These are phyloP conservation scores for Colletotrichum chlorophyti DNA, from an alignment of 2,329 filamentous ascomycete species.

Conservation along the genomic window DNA sequence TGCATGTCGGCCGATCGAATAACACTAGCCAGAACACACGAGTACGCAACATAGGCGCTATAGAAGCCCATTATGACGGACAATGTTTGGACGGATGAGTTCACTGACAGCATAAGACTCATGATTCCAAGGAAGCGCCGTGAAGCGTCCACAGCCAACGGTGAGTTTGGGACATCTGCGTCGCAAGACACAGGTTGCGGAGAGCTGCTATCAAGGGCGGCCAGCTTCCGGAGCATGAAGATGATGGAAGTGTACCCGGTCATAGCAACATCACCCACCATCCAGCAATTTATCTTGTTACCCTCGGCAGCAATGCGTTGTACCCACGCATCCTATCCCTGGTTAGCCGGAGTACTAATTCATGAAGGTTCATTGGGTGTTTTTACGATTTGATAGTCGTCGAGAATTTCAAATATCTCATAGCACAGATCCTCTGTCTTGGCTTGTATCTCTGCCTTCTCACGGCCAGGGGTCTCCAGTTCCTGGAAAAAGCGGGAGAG, in stretches of 20 bases:
- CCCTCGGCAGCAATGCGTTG: slow-evolving; percentile 28
- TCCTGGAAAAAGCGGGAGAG: slow-evolving; percentile 37
- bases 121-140: slow-evolving; percentile 33
- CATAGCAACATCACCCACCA: slow-evolving; percentile 36
- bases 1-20: slow-evolving; percentile 30
- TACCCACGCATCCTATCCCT: slow-evolving; percentile 34
- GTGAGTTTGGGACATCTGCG: slow-evolving; percentile 37
- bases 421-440: slow-evolving; percentile 37
- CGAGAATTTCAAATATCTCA: slow-evolving; percentile 35
- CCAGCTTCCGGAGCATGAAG: slow-evolving; percentile 39
- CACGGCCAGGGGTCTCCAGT: slow-evolving; percentile 1
- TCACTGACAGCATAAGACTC: slow-evolving; percentile 29
- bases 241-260: slow-evolving; percentile 39
- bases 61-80: slow-evolving; percentile 36
- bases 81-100: slow-evolving; percentile 34
- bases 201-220: slow-evolving; percentile 33
- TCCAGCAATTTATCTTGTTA: slow-evolving; percentile 33
- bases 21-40: slow-evolving; percentile 35
- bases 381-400: slow-evolving; percentile 38
- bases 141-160: slow-evolving; percentile 35
- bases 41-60: slow-evolving; percentile 36
- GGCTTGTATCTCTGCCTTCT: slow-evolving; percentile 31
- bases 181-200: slow-evolving; percentile 35
- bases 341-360: no score
- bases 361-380: no score